Conservation (phyloP, 2,329 filamentous ascomycete species). For the Apiospora malaysiana region DNA sequence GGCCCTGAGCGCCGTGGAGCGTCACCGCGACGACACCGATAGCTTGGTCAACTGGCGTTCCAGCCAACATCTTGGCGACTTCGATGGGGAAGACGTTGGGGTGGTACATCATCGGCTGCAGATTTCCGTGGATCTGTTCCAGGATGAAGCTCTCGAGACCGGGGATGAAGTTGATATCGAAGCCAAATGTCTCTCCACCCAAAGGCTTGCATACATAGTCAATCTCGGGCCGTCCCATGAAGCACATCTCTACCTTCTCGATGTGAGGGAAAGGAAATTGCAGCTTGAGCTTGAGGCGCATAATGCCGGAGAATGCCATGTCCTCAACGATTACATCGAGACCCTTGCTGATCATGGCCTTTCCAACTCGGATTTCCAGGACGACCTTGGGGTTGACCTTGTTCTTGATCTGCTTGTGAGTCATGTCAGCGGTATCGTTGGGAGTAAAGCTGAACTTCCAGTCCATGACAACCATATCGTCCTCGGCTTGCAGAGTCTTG, state of each 20-base stretch:
- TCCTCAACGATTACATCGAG: constrained; percentile 98
- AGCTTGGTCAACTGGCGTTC: constrained; percentile 91
- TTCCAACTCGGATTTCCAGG: constrained; percentile 91
- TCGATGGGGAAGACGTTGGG: constrained; percentile 99
- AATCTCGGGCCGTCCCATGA: constrained; percentile 85
- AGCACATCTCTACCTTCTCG: constrained; percentile 93
- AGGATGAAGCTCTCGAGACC: constrained; percentile 92
- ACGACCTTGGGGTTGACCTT: constrained; percentile 98
- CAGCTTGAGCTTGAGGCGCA: constrained; percentile 97
- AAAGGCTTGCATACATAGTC: constrained; percentile 99
- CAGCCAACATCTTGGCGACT: constrained; percentile 96
- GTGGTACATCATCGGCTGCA: constrained; percentile 97
- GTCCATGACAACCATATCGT: constrained; percentile 97
- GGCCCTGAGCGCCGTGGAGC: constrained; percentile 85
- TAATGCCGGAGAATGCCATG: constrained; percentile 93
- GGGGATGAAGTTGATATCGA: constrained; percentile 99
- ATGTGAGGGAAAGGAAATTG: constrained; percentile 96
- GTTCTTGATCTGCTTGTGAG: constrained; percentile 85
- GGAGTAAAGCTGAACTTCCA: constrained; percentile 99
- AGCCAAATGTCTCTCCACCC: constrained; percentile 92
- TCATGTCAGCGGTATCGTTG: constrained; percentile 92
- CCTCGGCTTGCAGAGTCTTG: constrained; percentile 93
- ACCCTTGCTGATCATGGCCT: constrained; percentile 96
- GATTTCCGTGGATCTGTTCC: constrained; percentile 92
- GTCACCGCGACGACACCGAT: constrained; percentile 93